A percentile compares a stretch with the other conserved stretches of the same genome.
Evolutionary conservation across 768 basidiomycete genomes (phyloP).

Genomic region (Mrakia hoshinonis): DNA sequence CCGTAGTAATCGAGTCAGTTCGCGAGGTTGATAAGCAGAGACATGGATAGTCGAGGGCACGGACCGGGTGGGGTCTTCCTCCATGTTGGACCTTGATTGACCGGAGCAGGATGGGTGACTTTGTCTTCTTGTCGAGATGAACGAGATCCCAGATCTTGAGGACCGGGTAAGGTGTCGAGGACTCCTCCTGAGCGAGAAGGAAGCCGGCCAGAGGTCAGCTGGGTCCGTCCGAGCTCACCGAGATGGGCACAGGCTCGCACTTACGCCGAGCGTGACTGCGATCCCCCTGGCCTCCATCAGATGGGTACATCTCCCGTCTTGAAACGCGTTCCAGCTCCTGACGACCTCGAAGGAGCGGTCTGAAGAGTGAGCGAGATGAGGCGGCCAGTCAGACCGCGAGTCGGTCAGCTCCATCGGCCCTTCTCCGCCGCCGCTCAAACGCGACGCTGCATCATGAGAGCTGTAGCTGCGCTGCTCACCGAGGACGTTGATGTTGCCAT

Average conservation of each 20-base stretch:
- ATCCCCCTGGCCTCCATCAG: slow-evolving; percentile 73
- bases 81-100: slow-evolving; percentile 67
- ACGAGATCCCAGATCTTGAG: slow-evolving; percentile 80
- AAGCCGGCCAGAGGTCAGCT: slow-evolving; percentile 14
- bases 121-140: slow-evolving; percentile 57
- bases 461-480: background rate
- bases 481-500: slow-evolving; percentile 70
- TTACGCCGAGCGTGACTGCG: slow-evolving; percentile 78
- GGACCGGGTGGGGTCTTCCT: slow-evolving; percentile 44
- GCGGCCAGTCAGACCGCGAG: too few relatives aligned
- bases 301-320: slow-evolving; percentile 71
- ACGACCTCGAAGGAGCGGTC: slow-evolving; percentile 63
- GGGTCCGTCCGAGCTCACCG: background rate
- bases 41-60: background rate
- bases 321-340: slow-evolving; percentile 70
- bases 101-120: slow-evolving; percentile 57
- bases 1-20: background rate
- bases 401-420: background rate
- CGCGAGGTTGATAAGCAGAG: background rate
- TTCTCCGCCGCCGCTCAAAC: background rate
- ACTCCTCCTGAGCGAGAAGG: slow-evolving; percentile 60
- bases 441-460: background rate
- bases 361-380: background rate
- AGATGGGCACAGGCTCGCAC: slow-evolving; percentile 36
- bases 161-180: slow-evolving; percentile 47